Evolutionary conservation across 345 rosid genomes (phyloP), one percentile per base, ranked within the genome.

Genomic region (Boechera stricta): DNA sequence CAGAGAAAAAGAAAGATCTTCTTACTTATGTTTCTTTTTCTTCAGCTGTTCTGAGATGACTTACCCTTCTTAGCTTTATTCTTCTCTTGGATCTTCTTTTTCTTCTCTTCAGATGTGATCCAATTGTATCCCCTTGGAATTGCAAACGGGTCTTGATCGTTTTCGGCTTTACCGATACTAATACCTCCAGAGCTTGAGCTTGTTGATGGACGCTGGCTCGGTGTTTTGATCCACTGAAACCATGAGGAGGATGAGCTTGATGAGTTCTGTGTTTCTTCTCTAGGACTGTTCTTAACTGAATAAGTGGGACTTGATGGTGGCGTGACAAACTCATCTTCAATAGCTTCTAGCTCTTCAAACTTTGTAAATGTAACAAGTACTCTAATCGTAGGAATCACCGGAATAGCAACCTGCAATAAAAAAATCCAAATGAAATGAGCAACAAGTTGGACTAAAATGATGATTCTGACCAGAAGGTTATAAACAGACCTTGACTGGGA

Each of bases 201-300:
- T 48, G 83, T 68, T 3, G 75, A 70, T 29, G 94, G 83, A 31
- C 93, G 96, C 4, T 84, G 82, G 75, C 83, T 87, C 2, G 96
- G 94, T 54, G 91, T 86, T 82, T 93, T 96, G 63, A 96, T 93
- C 99, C 99, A 91, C 76, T 93, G 98, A 82, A 93, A 90, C 99
- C 99, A 96, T 24, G 99, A 93, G 6, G 97, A 86, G 4, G 99
- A 86, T n/a, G 97, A 84, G 67, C 29, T 56, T 28, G 86, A 82
- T 26, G 92, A 85, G 47, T 88, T 45, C 6, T 70, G 87, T 3
- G 80, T 76, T 49, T 72, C 81, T 2, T 78, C 82, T 26, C 48
- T 68, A 45, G 96, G 97, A 85, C 92, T 91, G 71, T 85, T 93
- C 68, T 79, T 78, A 51, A 85, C 90, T 1, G 81, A 41, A 62